Base-by-base conservation (phyloP, 2,329 filamentous ascomycete genomes). In the Aschersonia sp. region DNA sequence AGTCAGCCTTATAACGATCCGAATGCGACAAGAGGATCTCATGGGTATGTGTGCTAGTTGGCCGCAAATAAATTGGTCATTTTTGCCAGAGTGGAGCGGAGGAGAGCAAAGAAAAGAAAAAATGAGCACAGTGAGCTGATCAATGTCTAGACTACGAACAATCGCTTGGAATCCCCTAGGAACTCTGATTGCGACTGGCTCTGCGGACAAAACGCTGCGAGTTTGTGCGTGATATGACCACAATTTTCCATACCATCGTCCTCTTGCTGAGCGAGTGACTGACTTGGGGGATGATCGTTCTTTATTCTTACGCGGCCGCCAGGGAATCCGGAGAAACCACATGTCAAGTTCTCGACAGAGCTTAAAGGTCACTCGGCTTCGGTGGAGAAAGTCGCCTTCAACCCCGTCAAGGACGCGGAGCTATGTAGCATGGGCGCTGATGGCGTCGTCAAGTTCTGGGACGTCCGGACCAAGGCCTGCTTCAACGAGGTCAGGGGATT, bases 121-220 rank as follows among this genome's bases (percentile, higher is more conserved):
- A 38, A 38, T 6, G 12, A 38, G 4, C 35, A 38, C 35, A 38
- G 35, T 38, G 20, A 20, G 20, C 20, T 20, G 20, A 20, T 20
- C 20, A 20, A 20, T 20, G 20, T 20, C 20, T 20, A 20, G 20
- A 20, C 73, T 94, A 49, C 80, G 85, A 41, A 83, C 84, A 2
- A 82, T 97, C 54, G 82, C 85, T 40, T 97, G 91, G 91, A 95
- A 91, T 54, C 86, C 89, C 0, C 72, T 86, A 0, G 89, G 91
- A 35, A 84, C 79, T 6, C 72, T 92, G 51, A 80, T 97, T 51
- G 91, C 91, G 1, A 94, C 89, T 0, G 89, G 88, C 3, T 77
- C 83, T 5, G 69, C 73, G 30, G 82, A 87, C 58, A 78, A 76
- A 55, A 84, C 77, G 6, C 65, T 91, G 47, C 79, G 85, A 56